A percentile compares a stretch with the other conserved stretches of the same genome.
Conservation (phyloP, 371 early-diverging fungal genomes). For the Mortierella sp. region DNA sequence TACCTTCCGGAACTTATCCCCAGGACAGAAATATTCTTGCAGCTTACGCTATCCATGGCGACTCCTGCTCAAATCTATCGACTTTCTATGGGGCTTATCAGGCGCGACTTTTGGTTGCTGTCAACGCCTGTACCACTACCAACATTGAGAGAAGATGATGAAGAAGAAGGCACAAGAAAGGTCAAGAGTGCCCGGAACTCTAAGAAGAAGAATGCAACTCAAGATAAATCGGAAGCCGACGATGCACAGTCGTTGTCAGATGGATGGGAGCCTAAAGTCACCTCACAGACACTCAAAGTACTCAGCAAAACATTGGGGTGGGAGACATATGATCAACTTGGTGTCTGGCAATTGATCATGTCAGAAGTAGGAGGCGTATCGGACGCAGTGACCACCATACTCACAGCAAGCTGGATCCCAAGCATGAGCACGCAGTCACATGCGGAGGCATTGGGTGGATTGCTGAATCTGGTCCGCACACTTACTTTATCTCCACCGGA, state of each 20-base stretch:
- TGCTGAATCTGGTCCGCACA: slow-evolving; percentile 40
- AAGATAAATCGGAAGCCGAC: slow-evolving; percentile 1
- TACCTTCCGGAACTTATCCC: slow-evolving; percentile 37
- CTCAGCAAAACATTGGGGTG: slow-evolving; percentile 36
- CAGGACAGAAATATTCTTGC: slow-evolving; percentile 34
- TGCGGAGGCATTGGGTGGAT: slow-evolving; percentile 41
- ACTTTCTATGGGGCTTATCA: slow-evolving; percentile 29
- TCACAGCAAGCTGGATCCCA: slow-evolving; percentile 40
- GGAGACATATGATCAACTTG: slow-evolving; percentile 48
- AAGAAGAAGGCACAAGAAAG: slow-evolving; percentile 16
- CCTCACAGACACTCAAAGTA: slow-evolving; percentile 13
- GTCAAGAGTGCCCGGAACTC: slow-evolving; percentile 12
- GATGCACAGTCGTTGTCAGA: slow-evolving; percentile 2
- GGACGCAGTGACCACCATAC: slow-evolving; percentile 20
- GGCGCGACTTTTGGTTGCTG: slow-evolving; percentile 29
- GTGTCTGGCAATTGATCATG: slow-evolving; percentile 43
- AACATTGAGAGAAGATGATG: slow-evolving; percentile 12
- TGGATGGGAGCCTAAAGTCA: slow-evolving; percentile 29
- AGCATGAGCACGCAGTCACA: slow-evolving; percentile 9
- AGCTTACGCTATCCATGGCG: slow-evolving; percentile 29
- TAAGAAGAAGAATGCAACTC: slow-evolving; percentile 12
- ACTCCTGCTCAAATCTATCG: slow-evolving; percentile 43
- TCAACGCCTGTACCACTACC: slow-evolving; percentile 10
- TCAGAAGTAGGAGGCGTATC: slow-evolving; percentile 47
- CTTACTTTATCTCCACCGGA: slow-evolving; percentile 26